Percentiles rank a stretch among this genome's conserved stretches.
These are phyloP conservation scores for Beauveria sp. DNA, from an alignment of 2,329 filamentous ascomycete species.

Conservation along the genomic window DNA sequence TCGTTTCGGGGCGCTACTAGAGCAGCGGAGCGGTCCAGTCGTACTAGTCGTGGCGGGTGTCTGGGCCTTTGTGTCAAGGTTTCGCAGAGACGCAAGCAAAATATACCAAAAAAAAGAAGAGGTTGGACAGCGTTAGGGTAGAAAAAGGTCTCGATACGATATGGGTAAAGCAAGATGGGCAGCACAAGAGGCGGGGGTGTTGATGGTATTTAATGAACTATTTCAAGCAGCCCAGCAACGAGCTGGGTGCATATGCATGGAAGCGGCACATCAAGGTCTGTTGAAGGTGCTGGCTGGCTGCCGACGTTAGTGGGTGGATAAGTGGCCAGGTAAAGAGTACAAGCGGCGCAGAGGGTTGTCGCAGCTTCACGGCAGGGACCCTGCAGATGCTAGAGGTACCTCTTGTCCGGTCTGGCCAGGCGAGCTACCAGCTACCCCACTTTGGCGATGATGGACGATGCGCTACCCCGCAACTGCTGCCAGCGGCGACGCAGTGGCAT, in stretches of 20 bases:
- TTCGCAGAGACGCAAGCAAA: neutral
- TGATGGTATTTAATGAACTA: constrained; percentile 2
- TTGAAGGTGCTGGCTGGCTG: neutral
- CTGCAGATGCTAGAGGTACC: neutral
- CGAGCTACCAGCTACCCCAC: neutral
- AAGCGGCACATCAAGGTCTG: neutral
- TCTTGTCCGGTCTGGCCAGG: neutral
- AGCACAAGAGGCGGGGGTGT: constrained; percentile 8
- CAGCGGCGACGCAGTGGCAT: neutral
- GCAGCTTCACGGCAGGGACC: neutral
- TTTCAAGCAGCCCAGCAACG: neutral
- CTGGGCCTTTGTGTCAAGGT: neutral
- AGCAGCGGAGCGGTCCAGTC: neutral
- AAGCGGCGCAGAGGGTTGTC: neutral
- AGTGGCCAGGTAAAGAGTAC: neutral
- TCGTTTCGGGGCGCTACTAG: neutral
- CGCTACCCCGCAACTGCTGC: constrained; percentile 9
- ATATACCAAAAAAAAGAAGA: too few species aligned
- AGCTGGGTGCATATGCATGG: neutral
- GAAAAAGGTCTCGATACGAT: neutral
- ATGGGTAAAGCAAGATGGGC: neutral
- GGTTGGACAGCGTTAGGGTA: neutral
- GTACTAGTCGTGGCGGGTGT: neutral
- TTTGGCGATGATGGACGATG: constrained; percentile 6
- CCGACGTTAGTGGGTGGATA: neutral